Conservation (phyloP, 768 basidiomycete species). For the Trametes sanguinea region DNA sequence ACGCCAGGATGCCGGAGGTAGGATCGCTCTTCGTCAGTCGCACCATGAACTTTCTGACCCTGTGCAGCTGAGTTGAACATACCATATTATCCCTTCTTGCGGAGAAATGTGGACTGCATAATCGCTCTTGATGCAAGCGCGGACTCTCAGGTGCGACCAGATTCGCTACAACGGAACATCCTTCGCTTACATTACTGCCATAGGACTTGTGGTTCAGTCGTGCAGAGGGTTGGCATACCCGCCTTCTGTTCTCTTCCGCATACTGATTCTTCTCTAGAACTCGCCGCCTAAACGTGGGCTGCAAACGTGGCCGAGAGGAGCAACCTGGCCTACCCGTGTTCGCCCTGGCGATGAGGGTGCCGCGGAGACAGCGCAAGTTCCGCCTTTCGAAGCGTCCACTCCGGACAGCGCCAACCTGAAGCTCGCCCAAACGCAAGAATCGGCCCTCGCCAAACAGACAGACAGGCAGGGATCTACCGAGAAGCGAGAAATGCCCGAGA, state of each 20-base stretch:
- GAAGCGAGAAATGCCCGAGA: slow-evolving; percentile 19
- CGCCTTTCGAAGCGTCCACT: slow-evolving; percentile 12
- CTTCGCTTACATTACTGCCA: background rate
- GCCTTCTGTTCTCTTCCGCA: background rate
- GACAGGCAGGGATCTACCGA: slow-evolving; percentile 22
- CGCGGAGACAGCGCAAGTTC: slow-evolving; percentile 3
- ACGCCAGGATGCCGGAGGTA: slow-evolving; percentile 31
- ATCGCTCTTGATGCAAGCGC: slow-evolving; percentile 33
- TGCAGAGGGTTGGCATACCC: slow-evolving; percentile 24
- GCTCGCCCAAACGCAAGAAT: slow-evolving; percentile 30
- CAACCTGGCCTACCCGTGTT: slow-evolving; percentile 28
- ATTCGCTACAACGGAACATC: background rate
- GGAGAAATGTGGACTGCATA: slow-evolving; percentile 30
- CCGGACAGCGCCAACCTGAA: slow-evolving; percentile 24
- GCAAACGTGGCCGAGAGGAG: slow-evolving; percentile 30
- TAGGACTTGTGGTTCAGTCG: slow-evolving; percentile 33
- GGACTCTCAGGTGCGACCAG: slow-evolving; percentile 26
- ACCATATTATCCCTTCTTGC: slow-evolving; percentile 31
- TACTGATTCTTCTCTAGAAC: slow-evolving; percentile 12
- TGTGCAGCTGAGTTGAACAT: slow-evolving; percentile 29
- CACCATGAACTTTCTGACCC: too few species aligned
- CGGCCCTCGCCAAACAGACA: slow-evolving; percentile 28
- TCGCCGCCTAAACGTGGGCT: slow-evolving; percentile 29
- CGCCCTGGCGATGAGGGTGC: slow-evolving; percentile 1
- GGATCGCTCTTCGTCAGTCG: too few species aligned